A percentile compares a stretch with the other conserved stretches of the same genome.
These are phyloP conservation scores for Ophiorrhiza pumila DNA, from an alignment of 257 asterid genomes.

Conservation along the genomic window DNA sequence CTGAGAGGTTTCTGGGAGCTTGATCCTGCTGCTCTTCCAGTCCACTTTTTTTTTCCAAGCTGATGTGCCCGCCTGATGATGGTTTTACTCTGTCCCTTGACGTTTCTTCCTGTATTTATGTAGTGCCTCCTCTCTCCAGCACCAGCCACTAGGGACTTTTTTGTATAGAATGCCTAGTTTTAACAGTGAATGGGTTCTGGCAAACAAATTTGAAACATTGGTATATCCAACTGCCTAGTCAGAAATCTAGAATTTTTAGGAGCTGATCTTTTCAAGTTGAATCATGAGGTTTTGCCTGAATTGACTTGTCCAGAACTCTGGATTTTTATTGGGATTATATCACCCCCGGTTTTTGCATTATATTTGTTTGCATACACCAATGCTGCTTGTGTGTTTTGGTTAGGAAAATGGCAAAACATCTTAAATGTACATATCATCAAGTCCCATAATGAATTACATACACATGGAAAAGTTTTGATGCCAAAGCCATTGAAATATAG, in stretches of 20 bases:
- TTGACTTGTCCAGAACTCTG: background rate
- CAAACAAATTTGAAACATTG: background rate
- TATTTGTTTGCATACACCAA: no score
- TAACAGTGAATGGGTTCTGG: slow-evolving; percentile 1
- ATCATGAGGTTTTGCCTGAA: background rate
- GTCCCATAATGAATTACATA: no score
- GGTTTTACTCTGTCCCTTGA: background rate
- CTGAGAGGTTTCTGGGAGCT: slow-evolving; percentile 33
- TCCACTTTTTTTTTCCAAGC: slow-evolving; percentile 11
- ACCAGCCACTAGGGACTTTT: background rate
- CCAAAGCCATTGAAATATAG: no score
- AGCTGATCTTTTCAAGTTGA: background rate
- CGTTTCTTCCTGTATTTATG: background rate
- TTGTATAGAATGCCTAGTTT: slow-evolving; percentile 17
- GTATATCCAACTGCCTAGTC: background rate
- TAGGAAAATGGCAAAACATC: no score
- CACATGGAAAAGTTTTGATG: no score
- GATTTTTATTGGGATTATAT: background rate
- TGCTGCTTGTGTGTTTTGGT: no score
- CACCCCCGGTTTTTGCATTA: background rate
- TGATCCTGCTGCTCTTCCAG: slow-evolving; percentile 32
- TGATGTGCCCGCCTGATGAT: slow-evolving; percentile 9
- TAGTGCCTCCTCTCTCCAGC: slow-evolving; percentile 1
- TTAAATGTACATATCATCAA: no score
- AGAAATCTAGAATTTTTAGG: background rate